Evolutionary conservation across 768 basidiomycete species (phyloP).

Genomic region (Russula sp.): DNA sequence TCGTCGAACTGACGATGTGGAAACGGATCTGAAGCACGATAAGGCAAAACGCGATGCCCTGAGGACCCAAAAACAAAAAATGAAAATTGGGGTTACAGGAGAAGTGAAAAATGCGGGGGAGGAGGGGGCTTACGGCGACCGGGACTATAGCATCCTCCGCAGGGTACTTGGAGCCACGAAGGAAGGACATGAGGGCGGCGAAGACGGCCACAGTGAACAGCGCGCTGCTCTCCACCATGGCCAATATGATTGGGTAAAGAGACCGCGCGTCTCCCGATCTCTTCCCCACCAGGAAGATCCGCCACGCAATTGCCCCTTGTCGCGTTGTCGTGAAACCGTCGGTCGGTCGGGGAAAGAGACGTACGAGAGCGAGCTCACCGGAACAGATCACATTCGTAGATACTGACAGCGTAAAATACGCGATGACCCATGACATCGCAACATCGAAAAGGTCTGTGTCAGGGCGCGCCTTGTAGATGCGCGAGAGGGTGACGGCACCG

Average conservation of each 20-base stretch:
- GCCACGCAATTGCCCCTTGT: constrained; percentile 8
- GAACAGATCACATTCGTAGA: constrained; percentile 2
- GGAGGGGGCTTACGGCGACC: background rate
- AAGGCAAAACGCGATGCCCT: constrained; percentile 10
- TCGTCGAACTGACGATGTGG: background rate
- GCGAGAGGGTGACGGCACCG: background rate
- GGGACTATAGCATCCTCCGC: constrained; percentile 9
- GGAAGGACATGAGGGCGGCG: background rate
- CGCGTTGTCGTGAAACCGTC: background rate
- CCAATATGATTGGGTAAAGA: background rate
- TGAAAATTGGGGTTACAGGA: background rate
- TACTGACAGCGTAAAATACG: constrained; percentile 4
- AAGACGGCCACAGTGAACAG: background rate
- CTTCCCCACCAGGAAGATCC: background rate
- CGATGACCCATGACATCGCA: constrained; percentile 1
- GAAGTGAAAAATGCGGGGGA: too few relatives aligned
- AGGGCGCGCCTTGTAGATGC: background rate
- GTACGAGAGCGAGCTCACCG: background rate
- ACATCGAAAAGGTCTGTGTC: constrained; percentile 4
- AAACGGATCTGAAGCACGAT: constrained; percentile 12
- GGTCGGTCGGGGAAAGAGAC: background rate
- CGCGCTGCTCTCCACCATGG: constrained; percentile 7
- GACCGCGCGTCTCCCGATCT: background rate
- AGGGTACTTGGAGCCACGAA: background rate
- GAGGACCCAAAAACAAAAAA: background rate